Evolutionary conservation across 495 filamentous ascomycete genomes (phyloP), one percentile per base, ranked within the genome.

Genomic region (Daldinia grandis): DNA sequence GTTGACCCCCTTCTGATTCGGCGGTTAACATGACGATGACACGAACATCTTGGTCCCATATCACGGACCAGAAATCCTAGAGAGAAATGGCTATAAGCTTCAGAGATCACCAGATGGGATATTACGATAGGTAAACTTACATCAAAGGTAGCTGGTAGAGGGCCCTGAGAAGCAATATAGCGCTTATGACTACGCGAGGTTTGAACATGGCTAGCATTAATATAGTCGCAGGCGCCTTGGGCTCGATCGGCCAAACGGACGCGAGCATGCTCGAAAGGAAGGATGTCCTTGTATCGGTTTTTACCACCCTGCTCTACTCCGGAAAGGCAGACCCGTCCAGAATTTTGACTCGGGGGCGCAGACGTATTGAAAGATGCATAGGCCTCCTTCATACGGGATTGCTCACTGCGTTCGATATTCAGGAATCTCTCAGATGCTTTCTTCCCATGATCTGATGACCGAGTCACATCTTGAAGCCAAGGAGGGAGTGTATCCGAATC

Each of bases 271-370:
- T 99, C 95, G 74, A 96, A 99, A 5, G 95, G 95, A 80, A 96
- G 92, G 42, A 98, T 98, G 72, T 97, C 95, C 78, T 97, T 98
- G 78, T 99, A 99, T 19, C 95, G 85, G 74, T 99, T 99, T 80
- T 98, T 98, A 2, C 84, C 87, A 31, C 95, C 95, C 74, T 97
- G 93, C 75, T 99, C 95, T 60, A 99, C 92, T 4, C 95, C 95
- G 2, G 93, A 95, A 58, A 99, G 87, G 66, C 84, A 83, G 19
- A 87, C 77, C 57, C 68, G 74, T 4, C 62, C 58, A 8, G 61
- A 30, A 4, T 37, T 66, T 21, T 54, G 38, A 31, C 14, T 50
- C 8, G 60, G 58, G 59, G 73, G 60, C 19, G 24, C 57, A 7
- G 56, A 54, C 79, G 87, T 61, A 85, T 84, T 64, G 37, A 85